Base-by-base conservation (phyloP, 108 stramenopile genomes). In the Nitzschia sp. region DNA sequence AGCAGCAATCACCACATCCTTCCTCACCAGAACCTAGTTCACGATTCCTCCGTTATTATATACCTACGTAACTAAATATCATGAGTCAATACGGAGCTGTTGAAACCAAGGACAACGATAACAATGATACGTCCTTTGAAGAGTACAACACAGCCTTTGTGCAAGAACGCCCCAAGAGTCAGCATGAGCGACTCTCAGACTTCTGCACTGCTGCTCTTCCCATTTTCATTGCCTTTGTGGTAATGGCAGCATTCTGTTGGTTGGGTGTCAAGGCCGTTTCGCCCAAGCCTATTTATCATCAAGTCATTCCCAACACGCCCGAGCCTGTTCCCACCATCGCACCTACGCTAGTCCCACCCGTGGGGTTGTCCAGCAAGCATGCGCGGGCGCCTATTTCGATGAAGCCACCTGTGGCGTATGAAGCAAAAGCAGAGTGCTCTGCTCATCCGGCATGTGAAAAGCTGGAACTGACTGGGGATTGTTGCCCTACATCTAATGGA, bases 401-500 rank as follows among this genome's bases (percentile, higher is more conserved):
- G 19, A 14, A 39, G 15, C 12, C 52, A 53, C 40, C 29, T 17
- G 26, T 42, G 26, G 15, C 29, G 9, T 19, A 37, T 53, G 6
- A 0, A 5, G 21, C 17, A 1, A 19, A 9, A 20, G 2, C 15
- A 48, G 22, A 53, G 8, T 82, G 81, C 38, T 22, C 12, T 9
- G 73, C 60, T 10, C 20, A 80, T 65, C 22, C 51, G 12, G 42
- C 57, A 40, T 80, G 80, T 50, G 19, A 21, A 9, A 43, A 70
- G n/a, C 24, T 72, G 11, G 73, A 61, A 43, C 59, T 80, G 40
- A 69, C 41, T 10, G 72, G 76, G 0, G 44, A 67, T 20, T 82
- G 81, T 44, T 82, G 81, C 63, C 81, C 81, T 6, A 75, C 81
- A 0, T 3, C 24, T 12, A 37, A 42, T 8, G 67, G 56, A 11